Base-by-base conservation (phyloP, 257 asterid species). In the Capsicum pubescens region DNA sequence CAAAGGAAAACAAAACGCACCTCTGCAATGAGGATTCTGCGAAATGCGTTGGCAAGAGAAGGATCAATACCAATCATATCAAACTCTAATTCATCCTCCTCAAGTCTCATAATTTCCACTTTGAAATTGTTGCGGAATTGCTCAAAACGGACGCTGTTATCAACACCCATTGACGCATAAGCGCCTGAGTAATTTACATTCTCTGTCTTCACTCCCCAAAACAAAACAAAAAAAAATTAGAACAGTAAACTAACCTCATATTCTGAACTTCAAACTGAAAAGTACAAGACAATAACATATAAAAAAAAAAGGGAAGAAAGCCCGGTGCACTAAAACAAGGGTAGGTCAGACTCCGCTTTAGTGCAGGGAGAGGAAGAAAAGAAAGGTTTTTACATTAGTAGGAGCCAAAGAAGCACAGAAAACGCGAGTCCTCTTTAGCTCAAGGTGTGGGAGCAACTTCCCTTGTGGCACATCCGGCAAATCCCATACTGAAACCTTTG, bases 11-110 rank as follows among this genome's bases (percentile, higher is more conserved):
- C 2, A 56, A 56, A 14, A 56, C 14, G 46, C 60, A 97, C 99
- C 95, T 97, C 99, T 32, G 99, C 87, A 71, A 97, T 92, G 80
- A 97, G 98, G 60, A 97, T 97, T 85, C 99, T 91, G 52, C 98
- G 95, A 72, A 93, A 97, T 66, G 99, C 98, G 77, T 97, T 97
- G 36, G 96, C 99, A 82, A 97, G 81, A 26, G 99, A 88, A 69
- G 96, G 92, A 89, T 97, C 98, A 79, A 93, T 90, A 39, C 99
- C 99, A 85, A 97, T 87, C 96, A 97, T 87, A 89, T 97, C 99
- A 77, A 95, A 93, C 77, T 93, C 97, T 85, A 97, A 87, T 36
- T 92, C 97, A 52, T 95, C 95, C 72, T 90, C 93, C 0, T 89
- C 83, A 17, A 93, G 94, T 36, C 67, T 87, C 72, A 85, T 83